phyloP scores from a whole-genome alignment of 2,329 filamentous ascomycete species.

The Talaromyces amestolkiae region DNA sequence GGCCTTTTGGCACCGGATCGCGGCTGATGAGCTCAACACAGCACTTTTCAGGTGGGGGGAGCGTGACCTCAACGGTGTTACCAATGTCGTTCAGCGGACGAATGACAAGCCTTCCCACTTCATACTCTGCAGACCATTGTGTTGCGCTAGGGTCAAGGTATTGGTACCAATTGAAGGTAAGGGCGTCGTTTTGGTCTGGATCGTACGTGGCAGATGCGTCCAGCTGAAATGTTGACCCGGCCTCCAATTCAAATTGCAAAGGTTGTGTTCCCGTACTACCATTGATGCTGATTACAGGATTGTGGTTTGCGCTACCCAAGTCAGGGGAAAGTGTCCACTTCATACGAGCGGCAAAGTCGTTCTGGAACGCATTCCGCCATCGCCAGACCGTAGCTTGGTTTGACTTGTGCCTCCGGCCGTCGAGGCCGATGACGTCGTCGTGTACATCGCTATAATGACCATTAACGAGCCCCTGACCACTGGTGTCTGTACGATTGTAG shows the following conservation, averaged over 20 bases:
- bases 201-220: slow-evolving; percentile 1
- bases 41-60: not conserved
- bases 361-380: slow-evolving; percentile 54
- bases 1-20: not conserved
- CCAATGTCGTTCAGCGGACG: not conserved
- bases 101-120: not conserved
- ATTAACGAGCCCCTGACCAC: not conserved
- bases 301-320: slow-evolving; percentile 25
- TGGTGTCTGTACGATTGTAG: slow-evolving; percentile 25
- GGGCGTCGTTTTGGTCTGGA: not conserved
- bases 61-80: not conserved
- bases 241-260: not conserved
- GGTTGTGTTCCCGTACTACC: not conserved
- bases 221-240: not conserved
- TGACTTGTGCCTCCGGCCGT: slow-evolving; percentile 32
- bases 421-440: slow-evolving; percentile 35
- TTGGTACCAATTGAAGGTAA: slow-evolving; percentile 10
- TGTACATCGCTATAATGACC: slow-evolving; percentile 10
- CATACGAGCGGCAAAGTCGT: slow-evolving; percentile 51
- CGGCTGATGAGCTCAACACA: slow-evolving; percentile 1
- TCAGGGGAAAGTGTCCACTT: slow-evolving; percentile 43
- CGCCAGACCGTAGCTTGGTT: slow-evolving; percentile 55
- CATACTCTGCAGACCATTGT: not conserved
- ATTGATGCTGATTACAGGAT: slow-evolving; percentile 18
- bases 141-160: slow-evolving; percentile 1